Percentiles rank a stretch among this genome's conserved stretches.
Evolutionary conservation across 2,329 filamentous ascomycete species (phyloP).

Genomic region (Polychaeton citri): DNA sequence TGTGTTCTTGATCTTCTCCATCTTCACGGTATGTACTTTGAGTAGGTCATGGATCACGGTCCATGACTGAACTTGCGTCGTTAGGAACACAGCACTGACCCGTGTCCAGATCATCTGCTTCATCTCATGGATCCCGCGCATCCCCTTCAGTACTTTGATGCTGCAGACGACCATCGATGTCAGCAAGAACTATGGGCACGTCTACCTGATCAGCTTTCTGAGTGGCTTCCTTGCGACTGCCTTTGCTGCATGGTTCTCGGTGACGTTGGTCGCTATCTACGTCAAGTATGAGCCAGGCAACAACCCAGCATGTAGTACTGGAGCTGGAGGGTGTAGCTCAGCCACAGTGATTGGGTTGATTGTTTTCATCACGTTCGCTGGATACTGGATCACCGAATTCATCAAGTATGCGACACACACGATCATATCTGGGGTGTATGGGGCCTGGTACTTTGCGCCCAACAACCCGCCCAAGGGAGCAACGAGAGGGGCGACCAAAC

Average conservation of each 20-base stretch:
- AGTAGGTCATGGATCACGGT: no score
- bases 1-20: slow-evolving; percentile 69
- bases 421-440: slow-evolving; percentile 77
- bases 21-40: slow-evolving; percentile 50
- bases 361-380: slow-evolving; percentile 78
- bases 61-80: no score
- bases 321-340: slow-evolving; percentile 51
- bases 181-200: slow-evolving; percentile 69
- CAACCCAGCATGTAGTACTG: slow-evolving; percentile 42
- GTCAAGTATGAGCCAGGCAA: slow-evolving; percentile 60
- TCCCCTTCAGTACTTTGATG: slow-evolving; percentile 86
- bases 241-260: slow-evolving; percentile 72
- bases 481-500: slow-evolving; percentile 69
- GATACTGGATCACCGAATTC: slow-evolving; percentile 90
- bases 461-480: slow-evolving; percentile 59
- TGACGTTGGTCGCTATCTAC: slow-evolving; percentile 78
- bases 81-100: no score
- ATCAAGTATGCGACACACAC: slow-evolving; percentile 88
- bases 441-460: slow-evolving; percentile 78
- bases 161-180: slow-evolving; percentile 76
- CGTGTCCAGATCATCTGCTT: slow-evolving; percentile 51
- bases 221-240: slow-evolving; percentile 65
- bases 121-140: slow-evolving; percentile 76
- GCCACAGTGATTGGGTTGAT: slow-evolving; percentile 73
- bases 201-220: slow-evolving; percentile 73